phyloP scores from a whole-genome alignment of 2,329 filamentous ascomycete genomes.

The Penicillium glabrum region DNA sequence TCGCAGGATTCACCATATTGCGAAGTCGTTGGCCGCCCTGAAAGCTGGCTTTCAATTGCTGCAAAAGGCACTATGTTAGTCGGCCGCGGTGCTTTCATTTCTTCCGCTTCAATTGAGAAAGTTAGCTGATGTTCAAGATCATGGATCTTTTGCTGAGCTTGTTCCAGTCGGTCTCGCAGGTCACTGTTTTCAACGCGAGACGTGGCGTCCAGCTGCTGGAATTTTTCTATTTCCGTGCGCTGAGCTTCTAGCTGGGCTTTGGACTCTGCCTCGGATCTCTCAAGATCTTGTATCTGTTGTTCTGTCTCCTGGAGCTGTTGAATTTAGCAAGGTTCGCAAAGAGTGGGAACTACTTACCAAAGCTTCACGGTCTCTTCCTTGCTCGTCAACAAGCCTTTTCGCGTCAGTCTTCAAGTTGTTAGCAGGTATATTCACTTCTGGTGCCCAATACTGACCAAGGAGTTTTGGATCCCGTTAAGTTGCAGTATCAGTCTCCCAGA shows the following conservation, averaged over 20 bases:
- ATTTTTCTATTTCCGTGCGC: slow-evolving; percentile 19
- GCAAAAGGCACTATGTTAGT: slow-evolving; percentile 35
- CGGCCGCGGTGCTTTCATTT: not conserved
- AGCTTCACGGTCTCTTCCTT: slow-evolving; percentile 10
- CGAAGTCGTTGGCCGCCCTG: slow-evolving; percentile 10
- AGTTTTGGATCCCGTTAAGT: slow-evolving; percentile 18
- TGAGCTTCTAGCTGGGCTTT: slow-evolving; percentile 11
- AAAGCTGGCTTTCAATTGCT: slow-evolving; percentile 24
- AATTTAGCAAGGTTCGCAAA: slow-evolving; percentile 12
- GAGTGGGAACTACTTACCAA: slow-evolving; percentile 15
- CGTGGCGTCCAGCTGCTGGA: slow-evolving; percentile 21
- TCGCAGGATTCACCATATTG: slow-evolving; percentile 25
- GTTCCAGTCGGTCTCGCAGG: slow-evolving; percentile 19
- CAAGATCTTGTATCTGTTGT: slow-evolving; percentile 20
- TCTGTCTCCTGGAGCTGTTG: slow-evolving; percentile 22
- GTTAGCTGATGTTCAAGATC: slow-evolving; percentile 21
- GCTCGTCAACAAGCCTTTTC: slow-evolving; percentile 10
- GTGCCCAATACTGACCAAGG: slow-evolving; percentile 24
- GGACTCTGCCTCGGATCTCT: slow-evolving; percentile 10
- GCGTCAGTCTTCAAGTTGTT: slow-evolving; percentile 20
- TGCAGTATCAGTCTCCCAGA: slow-evolving; percentile 17
- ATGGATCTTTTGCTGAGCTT: slow-evolving; percentile 18
- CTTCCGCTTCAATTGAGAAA: not conserved
- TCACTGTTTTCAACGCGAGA: slow-evolving; percentile 16
- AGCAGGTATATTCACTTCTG: slow-evolving; percentile 1